Conservation (phyloP, 352 stramenopile species). For the Pythium utonaiense region DNA sequence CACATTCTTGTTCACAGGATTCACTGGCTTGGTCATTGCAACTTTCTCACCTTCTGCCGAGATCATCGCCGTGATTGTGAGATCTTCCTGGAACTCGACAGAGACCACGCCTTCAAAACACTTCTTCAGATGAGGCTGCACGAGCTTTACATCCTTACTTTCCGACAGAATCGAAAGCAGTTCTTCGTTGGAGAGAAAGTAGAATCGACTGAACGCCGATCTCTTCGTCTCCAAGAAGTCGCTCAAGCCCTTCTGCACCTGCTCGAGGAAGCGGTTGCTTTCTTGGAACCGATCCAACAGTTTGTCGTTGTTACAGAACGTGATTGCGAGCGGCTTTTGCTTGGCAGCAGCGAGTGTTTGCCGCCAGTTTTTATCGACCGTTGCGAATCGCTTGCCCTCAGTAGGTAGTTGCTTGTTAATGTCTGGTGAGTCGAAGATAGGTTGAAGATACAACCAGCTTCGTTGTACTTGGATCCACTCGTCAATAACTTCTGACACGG, state of each 20-base stretch:
- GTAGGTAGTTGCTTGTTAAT: conserved; percentile 96
- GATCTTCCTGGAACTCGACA: conserved; percentile 90
- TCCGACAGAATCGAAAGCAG: conserved; percentile 94
- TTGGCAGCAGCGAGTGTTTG: conserved; percentile 86
- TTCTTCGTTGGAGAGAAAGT: conserved; percentile 95
- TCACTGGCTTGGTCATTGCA: conserved; percentile 73
- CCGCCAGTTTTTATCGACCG: conserved; percentile 95
- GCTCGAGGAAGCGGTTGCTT: conserved; percentile 93
- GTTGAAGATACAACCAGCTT: conserved; percentile 95
- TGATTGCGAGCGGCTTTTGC: conserved; percentile 79
- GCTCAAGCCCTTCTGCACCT: conserved; percentile 93
- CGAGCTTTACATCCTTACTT: conserved; percentile 93
- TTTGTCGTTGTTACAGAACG: conserved; percentile 92
- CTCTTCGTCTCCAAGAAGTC: conserved; percentile 96
- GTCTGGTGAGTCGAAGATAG: conserved; percentile 94
- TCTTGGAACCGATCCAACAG: conserved; percentile 91
- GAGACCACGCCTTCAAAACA: conserved; percentile 94
- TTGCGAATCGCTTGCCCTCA: conserved; percentile 93
- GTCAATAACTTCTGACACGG: conserved; percentile 91
- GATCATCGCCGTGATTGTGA: conserved; percentile 91
- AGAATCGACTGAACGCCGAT: conserved; percentile 91
- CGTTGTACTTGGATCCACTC: conserved; percentile 94
- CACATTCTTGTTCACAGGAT: conserved; percentile 93
- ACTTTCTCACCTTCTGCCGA: conserved; percentile 90
- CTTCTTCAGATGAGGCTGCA: conserved; percentile 94